Percentiles rank a stretch among this genome's conserved stretches.
Evolutionary conservation across 1,284 basidiomycete species (phyloP).

Genomic region (Boletellus deceptivus): DNA sequence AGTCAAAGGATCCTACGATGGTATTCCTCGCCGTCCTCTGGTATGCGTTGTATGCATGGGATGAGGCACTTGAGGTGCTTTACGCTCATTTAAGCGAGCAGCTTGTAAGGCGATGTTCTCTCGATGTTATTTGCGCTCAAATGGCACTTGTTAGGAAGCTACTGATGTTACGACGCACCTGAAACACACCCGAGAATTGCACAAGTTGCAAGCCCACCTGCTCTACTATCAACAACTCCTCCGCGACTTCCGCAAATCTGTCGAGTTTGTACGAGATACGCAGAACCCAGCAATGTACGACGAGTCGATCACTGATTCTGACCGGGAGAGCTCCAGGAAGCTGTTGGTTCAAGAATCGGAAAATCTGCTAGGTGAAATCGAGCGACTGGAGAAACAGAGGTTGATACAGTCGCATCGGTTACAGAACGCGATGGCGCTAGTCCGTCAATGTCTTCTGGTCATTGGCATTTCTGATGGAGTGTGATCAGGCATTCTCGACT

Average conservation of each 20-base stretch:
- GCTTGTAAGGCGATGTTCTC: constrained; percentile 34
- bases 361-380: constrained; percentile 45
- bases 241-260: constrained; percentile 49
- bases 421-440: constrained; percentile 53
- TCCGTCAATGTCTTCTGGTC: constrained; percentile 8
- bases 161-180: constrained; percentile 35
- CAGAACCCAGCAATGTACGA: constrained; percentile 43
- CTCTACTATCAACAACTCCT: constrained; percentile 53
- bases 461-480: constrained; percentile 3
- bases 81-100: constrained; percentile 44
- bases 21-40: constrained; percentile 51
- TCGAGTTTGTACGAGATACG: constrained; percentile 48
- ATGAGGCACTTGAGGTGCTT: constrained; percentile 51
- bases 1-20: constrained; percentile 50
- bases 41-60: constrained; percentile 60
- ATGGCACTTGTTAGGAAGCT: constrained; percentile 39
- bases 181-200: constrained; percentile 46
- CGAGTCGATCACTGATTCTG: constrained; percentile 14
- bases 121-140: background rate
- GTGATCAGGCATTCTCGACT: constrained; percentile 45
- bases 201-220: constrained; percentile 53
- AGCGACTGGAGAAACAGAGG: constrained; percentile 42
- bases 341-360: constrained; percentile 44
- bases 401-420: constrained; percentile 45
- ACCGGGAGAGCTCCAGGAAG: constrained; percentile 17